Base-by-base conservation (phyloP, 495 filamentous ascomycete species). In the Penicillium pancosmium region DNA sequence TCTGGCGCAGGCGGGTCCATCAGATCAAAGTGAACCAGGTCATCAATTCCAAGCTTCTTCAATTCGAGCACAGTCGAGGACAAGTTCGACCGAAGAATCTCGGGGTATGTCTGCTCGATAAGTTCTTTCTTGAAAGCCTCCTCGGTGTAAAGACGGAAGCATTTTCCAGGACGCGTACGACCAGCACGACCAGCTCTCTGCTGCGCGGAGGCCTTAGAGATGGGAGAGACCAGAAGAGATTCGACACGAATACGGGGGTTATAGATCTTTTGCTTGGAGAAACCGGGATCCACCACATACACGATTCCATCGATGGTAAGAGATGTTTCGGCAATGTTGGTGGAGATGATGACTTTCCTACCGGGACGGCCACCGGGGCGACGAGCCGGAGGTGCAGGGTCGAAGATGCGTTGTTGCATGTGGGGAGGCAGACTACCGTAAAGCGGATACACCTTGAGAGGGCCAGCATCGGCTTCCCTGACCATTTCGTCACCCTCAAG, bases 251-350 rank as follows among this genome's bases (percentile, higher is more conserved):
- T 91, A 53, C 95, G 87, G 23, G 95, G 93, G 68, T 98, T 97
- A 82, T 98, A 99, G 61, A 99, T 92, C 76, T 99, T 99, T 71
- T 99, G 95, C 81, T 99, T 99, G 72, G 91, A 96, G 78, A 99
- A 99, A 19, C 95, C 95, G 7, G 95, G 94, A 69, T 99, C 95
- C 9, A 99, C 93, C 16, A 99, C 95, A 62, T 97, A 99, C 23
- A 99, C 95, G 58, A 99, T 98, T 69, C 95, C 95, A 70, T 99
- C 95, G 52, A 99, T 99, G 40, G 95, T 99, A 69, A 98, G 86
- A 58, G 87, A 91, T 0, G 95, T 99, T 77, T 99, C 95, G 8
- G 95, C 95, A 70, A 99, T 98, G 70, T 99, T 99, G 51, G 95
- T 99, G 5, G 92, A 88, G 31, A 99, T 85, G 63, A 99, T 93